phyloP scores from a whole-genome alignment of 805 yeast genomes.

The Candida chilensis region DNA sequence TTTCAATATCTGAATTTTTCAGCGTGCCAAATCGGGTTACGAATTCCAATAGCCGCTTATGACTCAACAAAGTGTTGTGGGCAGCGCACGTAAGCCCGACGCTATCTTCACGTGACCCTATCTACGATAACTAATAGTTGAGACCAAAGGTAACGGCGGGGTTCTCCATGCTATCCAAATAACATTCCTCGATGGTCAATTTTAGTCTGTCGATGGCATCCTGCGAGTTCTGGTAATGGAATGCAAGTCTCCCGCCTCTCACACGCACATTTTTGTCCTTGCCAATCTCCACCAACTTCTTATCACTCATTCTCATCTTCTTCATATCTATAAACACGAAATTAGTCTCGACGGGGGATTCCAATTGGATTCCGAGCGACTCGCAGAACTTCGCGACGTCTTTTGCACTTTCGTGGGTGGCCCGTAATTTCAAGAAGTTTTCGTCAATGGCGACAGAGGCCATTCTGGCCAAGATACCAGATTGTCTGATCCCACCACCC shows the following conservation, averaged over 20 bases:
- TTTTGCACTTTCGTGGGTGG: constrained; percentile 42
- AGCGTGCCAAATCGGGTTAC: background rate
- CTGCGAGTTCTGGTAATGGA: constrained; percentile 60
- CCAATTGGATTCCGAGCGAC: constrained; percentile 44
- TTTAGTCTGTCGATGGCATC: constrained; percentile 51
- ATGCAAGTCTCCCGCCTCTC: constrained; percentile 70
- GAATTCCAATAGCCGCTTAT: background rate
- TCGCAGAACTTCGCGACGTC: constrained; percentile 43
- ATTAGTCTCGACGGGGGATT: constrained; percentile 75
- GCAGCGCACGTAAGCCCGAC: background rate
- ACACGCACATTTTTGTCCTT: constrained; percentile 52
- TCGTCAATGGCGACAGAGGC: constrained; percentile 72
- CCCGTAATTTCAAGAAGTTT: constrained; percentile 48
- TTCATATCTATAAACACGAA: constrained; percentile 68
- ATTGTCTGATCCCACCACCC: constrained; percentile 91
- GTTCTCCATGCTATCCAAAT: constrained; percentile 38
- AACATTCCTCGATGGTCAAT: constrained; percentile 46
- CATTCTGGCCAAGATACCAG: constrained; percentile 75
- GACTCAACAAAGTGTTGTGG: background rate
- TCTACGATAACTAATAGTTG: background rate
- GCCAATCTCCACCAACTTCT: constrained; percentile 42
- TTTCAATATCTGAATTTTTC: background rate
- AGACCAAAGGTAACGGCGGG: constrained; percentile 23
- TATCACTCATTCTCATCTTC: constrained; percentile 47
- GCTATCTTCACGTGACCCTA: constrained; percentile 1